Evolutionary conservation across 768 basidiomycete species (phyloP).

Genomic region (Leccinum disarticulatum): DNA sequence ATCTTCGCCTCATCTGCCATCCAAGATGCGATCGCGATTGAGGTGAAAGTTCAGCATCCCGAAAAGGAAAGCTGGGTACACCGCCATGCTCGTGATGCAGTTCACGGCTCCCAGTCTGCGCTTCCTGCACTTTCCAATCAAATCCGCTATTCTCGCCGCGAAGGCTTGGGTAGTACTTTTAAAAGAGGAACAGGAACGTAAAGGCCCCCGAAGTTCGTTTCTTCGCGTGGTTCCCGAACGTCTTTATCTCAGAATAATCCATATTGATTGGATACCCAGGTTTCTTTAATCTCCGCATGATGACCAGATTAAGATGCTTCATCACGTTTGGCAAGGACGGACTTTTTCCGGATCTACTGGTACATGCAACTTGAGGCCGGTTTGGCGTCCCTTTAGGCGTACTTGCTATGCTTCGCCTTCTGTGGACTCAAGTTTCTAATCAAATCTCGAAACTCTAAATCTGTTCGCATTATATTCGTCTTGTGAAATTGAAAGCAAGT

Average conservation of each 20-base stretch:
- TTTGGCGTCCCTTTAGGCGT: too few relatives aligned
- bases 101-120: background rate
- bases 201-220: constrained; percentile 1
- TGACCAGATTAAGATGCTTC: background rate
- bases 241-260: background rate
- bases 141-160: background rate
- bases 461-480: background rate
- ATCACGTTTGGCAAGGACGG: background rate
- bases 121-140: background rate
- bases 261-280: background rate
- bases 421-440: background rate
- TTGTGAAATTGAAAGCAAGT: background rate
- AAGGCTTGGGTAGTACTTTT: background rate
- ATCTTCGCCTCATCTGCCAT: background rate
- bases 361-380: background rate
- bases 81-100: background rate
- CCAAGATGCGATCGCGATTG: background rate
- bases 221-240: background rate
- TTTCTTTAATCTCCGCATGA: constrained; percentile 6
- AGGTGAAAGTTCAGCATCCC: background rate
- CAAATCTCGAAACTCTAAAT: background rate
- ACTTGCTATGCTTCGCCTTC: background rate
- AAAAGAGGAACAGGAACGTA: background rate
- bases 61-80: background rate
- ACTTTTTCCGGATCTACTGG: background rate